Evolutionary conservation across 2,329 filamentous ascomycete species (phyloP).

Genomic region (Cordyceps cateniannulata): DNA sequence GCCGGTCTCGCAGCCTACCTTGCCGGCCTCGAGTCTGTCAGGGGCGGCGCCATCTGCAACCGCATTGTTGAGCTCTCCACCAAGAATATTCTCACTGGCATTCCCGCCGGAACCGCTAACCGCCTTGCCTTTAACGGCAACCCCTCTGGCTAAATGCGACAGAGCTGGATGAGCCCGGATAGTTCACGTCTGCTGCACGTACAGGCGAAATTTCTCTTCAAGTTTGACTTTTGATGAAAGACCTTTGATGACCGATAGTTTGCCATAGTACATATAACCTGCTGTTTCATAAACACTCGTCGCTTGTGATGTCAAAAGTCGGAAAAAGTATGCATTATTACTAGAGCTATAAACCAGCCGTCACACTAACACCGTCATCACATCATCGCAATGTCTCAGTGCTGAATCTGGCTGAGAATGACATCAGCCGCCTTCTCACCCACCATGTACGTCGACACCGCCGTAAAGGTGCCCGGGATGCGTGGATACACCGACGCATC

Average conservation of each 20-base stretch:
- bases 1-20: slow-evolving; percentile 36
- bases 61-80: slow-evolving; percentile 38
- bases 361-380: too few relatives aligned
- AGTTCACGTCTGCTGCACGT: too few relatives aligned
- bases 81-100: slow-evolving; percentile 32
- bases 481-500: slow-evolving; percentile 39
- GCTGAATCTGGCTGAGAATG: slow-evolving; percentile 19
- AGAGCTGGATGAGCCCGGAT: not conserved
- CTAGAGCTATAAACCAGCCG: too few relatives aligned
- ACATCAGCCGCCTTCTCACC: slow-evolving; percentile 28
- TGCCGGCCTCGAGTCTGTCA: slow-evolving; percentile 35
- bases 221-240: not conserved
- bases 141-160: not conserved
- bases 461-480: slow-evolving; percentile 28
- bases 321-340: too few relatives aligned
- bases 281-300: too few relatives aligned
- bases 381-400: too few relatives aligned
- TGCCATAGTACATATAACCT: too few relatives aligned
- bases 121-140: slow-evolving; percentile 49
- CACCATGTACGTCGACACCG: slow-evolving; percentile 26
- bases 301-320: too few relatives aligned
- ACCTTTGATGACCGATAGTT: not conserved
- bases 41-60: slow-evolving; percentile 38
- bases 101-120: slow-evolving; percentile 42
- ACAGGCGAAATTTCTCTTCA: not conserved